phyloP scores from a whole-genome alignment of 148 eudicot species.

The Fagopyrum tataricum region DNA sequence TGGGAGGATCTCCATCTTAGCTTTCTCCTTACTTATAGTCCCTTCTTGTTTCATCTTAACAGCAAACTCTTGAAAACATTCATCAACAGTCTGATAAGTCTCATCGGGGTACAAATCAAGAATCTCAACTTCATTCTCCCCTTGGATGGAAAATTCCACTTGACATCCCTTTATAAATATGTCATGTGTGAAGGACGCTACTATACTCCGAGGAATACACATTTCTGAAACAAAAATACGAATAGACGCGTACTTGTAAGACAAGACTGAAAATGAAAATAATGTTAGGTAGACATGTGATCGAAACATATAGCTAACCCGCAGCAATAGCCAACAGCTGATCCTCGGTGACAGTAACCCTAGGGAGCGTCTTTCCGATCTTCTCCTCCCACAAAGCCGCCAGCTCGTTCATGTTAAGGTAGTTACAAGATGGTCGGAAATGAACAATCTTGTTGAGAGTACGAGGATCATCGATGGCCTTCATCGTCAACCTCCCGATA shows the following conservation, averaged over 20 bases:
- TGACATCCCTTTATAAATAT: constrained; percentile 42
- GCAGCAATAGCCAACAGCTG: constrained; percentile 27
- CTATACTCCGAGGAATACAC: constrained; percentile 28
- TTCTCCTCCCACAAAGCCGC: constrained; percentile 45
- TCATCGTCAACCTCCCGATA: constrained; percentile 39
- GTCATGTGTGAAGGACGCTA: constrained; percentile 40
- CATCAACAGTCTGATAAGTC: constrained; percentile 26
- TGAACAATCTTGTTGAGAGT: constrained; percentile 37
- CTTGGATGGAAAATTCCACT: constrained; percentile 26
- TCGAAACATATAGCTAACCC: constrained; percentile 19
- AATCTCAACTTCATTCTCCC: constrained; percentile 30
- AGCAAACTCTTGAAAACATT: constrained; percentile 28
- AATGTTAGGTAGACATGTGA: too few relatives aligned
- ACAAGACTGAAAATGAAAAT: too few relatives aligned
- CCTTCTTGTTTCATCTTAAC: not conserved
- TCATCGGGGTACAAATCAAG: constrained; percentile 27
- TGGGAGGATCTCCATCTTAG: too few relatives aligned
- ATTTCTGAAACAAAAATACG: constrained; percentile 22
- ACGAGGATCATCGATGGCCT: constrained; percentile 27
- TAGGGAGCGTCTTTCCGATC: constrained; percentile 33
- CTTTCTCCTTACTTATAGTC: too few relatives aligned
- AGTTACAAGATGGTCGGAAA: constrained; percentile 37
- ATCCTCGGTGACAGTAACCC: constrained; percentile 27
- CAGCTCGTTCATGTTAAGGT: constrained; percentile 38
- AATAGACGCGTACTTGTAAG: too few relatives aligned